Base-by-base conservation (phyloP, 768 basidiomycete species). In the Phaeolepiota aurea region DNA sequence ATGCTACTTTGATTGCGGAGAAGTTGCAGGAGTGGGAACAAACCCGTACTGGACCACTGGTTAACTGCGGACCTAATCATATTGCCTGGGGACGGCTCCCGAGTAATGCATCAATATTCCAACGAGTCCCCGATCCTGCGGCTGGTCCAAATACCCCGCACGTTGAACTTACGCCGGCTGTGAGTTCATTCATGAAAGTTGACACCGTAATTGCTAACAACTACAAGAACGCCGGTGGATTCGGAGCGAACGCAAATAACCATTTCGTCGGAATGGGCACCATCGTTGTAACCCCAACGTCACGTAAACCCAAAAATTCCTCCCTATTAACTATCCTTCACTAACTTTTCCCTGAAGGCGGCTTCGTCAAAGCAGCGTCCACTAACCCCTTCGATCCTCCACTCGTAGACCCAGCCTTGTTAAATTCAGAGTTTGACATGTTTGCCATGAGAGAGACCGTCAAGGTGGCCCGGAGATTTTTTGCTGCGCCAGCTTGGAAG, bases 321-420 rank as follows among this genome's bases (percentile, higher is more conserved):
- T n/a, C n/a, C n/a, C n/a, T n/a, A n/a, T n/a, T n/a, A n/a, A 11
- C 5, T 12, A 1, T 37, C 14, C 18, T 16, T n/a, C 5, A 30
- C 3, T 23, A 33, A 35, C 35, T 39, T 38, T 40, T 2, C 19
- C 19, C 7, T 13, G 11, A 20, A 61, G 61, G 55, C 34, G 62
- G 62, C 12, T 48, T 46, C 3, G 39, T 62, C 0, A 49, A 48
- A 3, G 40, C 73, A 39, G 64, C 56, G 31, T 64, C 67, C 10
- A 61, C 14, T 18, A 41, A 41, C 19, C 40, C 40, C 5, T 25
- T 41, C 20, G 32, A 35, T 18, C 14, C 7, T 20, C 40, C 40
- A 11, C 19, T 41, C 3, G 34, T 41, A n/a, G 40, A 41, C 20
- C 21, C 30, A 16, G 32, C 7, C 14, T 14, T 41, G 9, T 20